Base-by-base conservation (phyloP, 2,329 filamentous ascomycete species). In the Simplicillium aogashimaense region DNA sequence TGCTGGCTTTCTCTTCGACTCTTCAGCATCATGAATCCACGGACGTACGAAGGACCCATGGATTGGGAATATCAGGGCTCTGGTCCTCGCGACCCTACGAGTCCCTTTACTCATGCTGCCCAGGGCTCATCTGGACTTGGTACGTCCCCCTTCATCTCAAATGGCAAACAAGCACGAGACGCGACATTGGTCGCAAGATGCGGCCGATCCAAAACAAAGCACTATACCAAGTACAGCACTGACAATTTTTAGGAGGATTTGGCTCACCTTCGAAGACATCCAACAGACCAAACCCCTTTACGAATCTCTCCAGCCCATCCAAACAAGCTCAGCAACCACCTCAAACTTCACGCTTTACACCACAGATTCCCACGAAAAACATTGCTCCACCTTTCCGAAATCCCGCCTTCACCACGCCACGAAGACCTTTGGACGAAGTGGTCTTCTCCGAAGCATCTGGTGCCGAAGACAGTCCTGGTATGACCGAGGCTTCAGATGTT, bases 41-140 rank as follows among this genome's bases (percentile, higher is more conserved):
- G 78, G 50, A 76, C 70, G 2, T 71, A 65, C 47, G 76, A 81
- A 58, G 66, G 73, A 45, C 76, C 66, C 46, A 82, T 82, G 78
- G 78, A 81, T 50, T 82, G 74, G 73, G 74, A 81, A 54, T 81
- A 77, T 55, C 70, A 80, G 50, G 67, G 65, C 45, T 58, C 63
- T 36, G 75, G 70, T 2, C 76, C 75, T 14, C 58, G 76, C 44
- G 78, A 81, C 58, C 69, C 68, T 14, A 75, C 73, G 9, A 80
- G 76, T 47, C 78, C 78, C 2, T 81, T 81, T 55, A 65, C 70
- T 15, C 72, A 76, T 46, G 66, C 72, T 30, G 64, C 66, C 1
- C 67, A 58, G 50, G 56, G 52, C 37, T 54, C 57, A 33, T 53
- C 58, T 36, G 58, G 65, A 37, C 64, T 61, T 45, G 58, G 72